Base-by-base conservation (phyloP, 2,329 filamentous ascomycete species). In the Phialocephala subalpina region DNA sequence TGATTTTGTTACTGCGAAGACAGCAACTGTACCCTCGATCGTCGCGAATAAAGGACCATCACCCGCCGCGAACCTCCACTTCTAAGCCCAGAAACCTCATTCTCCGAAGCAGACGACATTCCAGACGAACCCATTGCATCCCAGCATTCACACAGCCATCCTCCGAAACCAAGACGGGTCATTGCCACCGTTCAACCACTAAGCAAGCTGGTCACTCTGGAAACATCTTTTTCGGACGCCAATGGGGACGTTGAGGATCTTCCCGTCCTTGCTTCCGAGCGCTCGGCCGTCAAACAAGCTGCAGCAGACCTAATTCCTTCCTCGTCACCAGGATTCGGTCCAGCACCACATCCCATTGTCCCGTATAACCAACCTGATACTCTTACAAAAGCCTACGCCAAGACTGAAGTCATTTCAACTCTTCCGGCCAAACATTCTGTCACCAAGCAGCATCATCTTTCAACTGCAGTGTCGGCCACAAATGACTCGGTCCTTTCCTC, bases 31-130 rank as follows among this genome's bases (percentile, higher is more conserved):
- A 35, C n/a, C 29, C 4, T 42, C 38, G 5, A 14, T 4, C 4
- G 38, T 14, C 38, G 18, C 47, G 12, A 22, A 55, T 16, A 22
- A 35, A 55, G 16, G 14, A 5, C 18, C n/a, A 25, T 12, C 55
- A 20, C 16, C 33, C 33, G 25, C 18, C 52, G n/a, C 8, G 14
- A 57, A 20, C 27, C 49, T 16, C 25, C 49, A 6, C 27, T 35
- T 5, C 57, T 22, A 3, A 61, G 27, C 20, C 58, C 58, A 25
- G 45, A 53, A 11, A 52, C 40, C 5, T 60, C 58, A 20, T 49
- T 60, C 29, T n/a, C 40, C 3, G 42, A n/a, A 29, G 40, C n/a
- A 35, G 25, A 60, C 3, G 11, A 11, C 12, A 7, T 20, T 25
- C 20, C 20, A 25, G n/a, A 36, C 6, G 33, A 57, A 12, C 8